Evolutionary conservation across 1,284 basidiomycete genomes (phyloP).

Genomic region (Somion occarium): DNA sequence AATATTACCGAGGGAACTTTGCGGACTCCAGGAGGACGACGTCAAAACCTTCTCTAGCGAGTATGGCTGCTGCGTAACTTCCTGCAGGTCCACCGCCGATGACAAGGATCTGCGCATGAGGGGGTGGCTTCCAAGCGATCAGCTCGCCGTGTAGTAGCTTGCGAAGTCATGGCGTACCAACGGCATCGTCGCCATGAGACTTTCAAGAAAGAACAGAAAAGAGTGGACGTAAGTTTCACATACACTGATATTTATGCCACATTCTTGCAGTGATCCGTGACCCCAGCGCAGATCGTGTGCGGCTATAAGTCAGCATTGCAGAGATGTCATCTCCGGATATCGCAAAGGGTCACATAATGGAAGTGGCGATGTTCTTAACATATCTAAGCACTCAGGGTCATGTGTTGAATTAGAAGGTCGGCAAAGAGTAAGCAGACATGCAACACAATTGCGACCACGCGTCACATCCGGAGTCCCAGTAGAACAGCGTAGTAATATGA

Average conservation of each 20-base stretch:
- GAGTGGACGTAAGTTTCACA: background rate
- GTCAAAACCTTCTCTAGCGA: constrained; percentile 60
- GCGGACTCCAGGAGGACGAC: constrained; percentile 61
- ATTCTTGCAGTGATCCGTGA: too few species aligned
- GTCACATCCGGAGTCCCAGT: too few species aligned
- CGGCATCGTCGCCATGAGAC: background rate
- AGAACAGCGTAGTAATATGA: too few species aligned
- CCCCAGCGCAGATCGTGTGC: too few species aligned
- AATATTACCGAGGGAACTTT: constrained; percentile 65
- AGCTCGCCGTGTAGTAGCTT: background rate
- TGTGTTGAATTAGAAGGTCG: too few species aligned
- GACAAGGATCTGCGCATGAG: constrained; percentile 30
- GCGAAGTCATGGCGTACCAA: background rate
- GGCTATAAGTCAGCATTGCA: too few species aligned
- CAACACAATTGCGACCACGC: too few species aligned
- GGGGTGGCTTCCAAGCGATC: constrained; percentile 3
- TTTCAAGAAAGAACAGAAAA: background rate
- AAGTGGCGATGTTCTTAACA: too few species aligned
- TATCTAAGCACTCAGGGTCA: too few species aligned
- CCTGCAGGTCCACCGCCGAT: constrained; percentile 59
- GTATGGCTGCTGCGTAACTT: constrained; percentile 57
- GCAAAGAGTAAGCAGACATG: too few species aligned
- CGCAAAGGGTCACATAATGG: too few species aligned
- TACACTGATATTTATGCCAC: background rate
- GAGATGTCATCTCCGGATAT: too few species aligned